Percentiles rank a stretch among this genome's conserved stretches.
Conservation (phyloP, 2,329 filamentous ascomycete species). For the Pseudopyricularia javanii region DNA sequence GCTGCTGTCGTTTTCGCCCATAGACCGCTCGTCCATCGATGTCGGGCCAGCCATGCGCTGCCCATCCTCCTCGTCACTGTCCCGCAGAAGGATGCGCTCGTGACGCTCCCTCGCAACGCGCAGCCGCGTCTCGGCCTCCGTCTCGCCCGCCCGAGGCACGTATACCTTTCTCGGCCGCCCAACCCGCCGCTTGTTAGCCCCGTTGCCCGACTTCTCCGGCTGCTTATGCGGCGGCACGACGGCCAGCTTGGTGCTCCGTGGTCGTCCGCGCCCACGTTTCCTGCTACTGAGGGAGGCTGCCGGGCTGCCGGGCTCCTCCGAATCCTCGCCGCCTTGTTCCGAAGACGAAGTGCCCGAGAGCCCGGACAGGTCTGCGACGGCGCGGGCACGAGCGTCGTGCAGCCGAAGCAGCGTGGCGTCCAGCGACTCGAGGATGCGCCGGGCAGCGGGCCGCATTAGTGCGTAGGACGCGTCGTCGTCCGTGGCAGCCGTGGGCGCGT, state of each 20-base stretch:
- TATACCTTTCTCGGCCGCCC: slow-evolving; percentile 29
- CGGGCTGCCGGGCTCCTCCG: slow-evolving; percentile 1
- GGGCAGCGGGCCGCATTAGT: slow-evolving; percentile 55
- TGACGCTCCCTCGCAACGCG: slow-evolving; percentile 30
- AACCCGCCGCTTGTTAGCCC: slow-evolving; percentile 8
- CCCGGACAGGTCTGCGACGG: slow-evolving; percentile 17
- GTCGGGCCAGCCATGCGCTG: slow-evolving; percentile 1
- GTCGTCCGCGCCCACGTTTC: neutral
- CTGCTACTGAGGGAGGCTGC: neutral
- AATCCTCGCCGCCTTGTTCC: slow-evolving; percentile 3
- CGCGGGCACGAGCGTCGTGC: slow-evolving; percentile 51
- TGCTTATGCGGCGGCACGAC: neutral
- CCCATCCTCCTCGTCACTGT: slow-evolving; percentile 1
- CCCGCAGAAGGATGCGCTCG: slow-evolving; percentile 6
- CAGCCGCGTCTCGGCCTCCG: slow-evolving; percentile 29
- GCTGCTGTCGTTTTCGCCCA: neutral
- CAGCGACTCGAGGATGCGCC: slow-evolving; percentile 57
- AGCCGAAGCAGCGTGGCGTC: slow-evolving; percentile 60
- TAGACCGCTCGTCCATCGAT: slow-evolving; percentile 1
- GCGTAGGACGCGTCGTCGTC: slow-evolving; percentile 58
- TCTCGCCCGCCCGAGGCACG: slow-evolving; percentile 28
- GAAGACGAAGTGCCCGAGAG: slow-evolving; percentile 17
- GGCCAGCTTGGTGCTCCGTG: neutral
- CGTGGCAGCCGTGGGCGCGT: slow-evolving; percentile 44
- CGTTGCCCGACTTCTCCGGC: neutral